Evolutionary conservation across 306 rosid genomes (phyloP), one percentile per base, ranked within the genome.

Genomic region (Trifolium dubium): DNA sequence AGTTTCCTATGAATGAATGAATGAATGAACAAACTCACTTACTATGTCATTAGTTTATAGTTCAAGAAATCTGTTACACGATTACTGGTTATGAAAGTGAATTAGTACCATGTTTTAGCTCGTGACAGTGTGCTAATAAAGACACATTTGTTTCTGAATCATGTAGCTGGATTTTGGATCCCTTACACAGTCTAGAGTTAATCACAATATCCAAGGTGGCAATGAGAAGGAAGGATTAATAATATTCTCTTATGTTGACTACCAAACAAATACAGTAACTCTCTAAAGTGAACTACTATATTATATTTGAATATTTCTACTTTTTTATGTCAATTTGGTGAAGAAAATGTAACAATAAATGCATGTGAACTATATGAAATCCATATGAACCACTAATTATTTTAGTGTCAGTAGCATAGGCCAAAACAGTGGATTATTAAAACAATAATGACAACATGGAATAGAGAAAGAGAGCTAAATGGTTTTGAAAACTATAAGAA

Each of bases 281-380:
- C 30, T 54, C 30, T 32, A 60, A 60, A 41, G 41, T 60, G 66
- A 60, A 60, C 43, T 13, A 32, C 3, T 14, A 28, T 56, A 28
- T 56, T 31, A 14, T 60, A 32, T 32, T 60, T 60, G 41, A 60
- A n/a, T 34, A 31, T 39, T 31, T 60, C 66, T 14, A 59, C 0
- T 31, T 32, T 14, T 60, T 60, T 28, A 64, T 63, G 30, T 58
- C 65, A 49, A 4, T 40, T 61, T 71, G 31, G 37, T 66, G 39
- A 6, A 65, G 68, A 40, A 71, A 41, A 44, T 53, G 67, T 67
- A 58, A 41, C 56, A 71, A 59, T 32, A 35, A 67, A 30, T 76
- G 81, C 89, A 75, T 83, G 85, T 85, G 89, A 85, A 85, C 19
- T 12, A 54, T 18, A 5, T 54, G 11, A 72, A 60, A 31, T 43